Evolutionary conservation across 2,329 filamentous ascomycete species (phyloP).

Genomic region (Fonsecaea nubica): DNA sequence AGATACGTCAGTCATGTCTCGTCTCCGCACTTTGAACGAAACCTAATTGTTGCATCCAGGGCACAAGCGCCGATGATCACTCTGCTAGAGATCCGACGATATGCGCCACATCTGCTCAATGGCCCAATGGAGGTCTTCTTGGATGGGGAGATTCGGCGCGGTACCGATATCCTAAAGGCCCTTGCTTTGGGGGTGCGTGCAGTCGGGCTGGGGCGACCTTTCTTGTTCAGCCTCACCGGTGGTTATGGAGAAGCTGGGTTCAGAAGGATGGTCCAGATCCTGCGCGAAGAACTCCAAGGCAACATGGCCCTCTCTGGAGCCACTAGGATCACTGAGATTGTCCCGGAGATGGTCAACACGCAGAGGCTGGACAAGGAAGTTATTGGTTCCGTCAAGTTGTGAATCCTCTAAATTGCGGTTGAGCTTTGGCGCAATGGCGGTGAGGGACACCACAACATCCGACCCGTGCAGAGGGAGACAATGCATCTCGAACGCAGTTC

Average conservation of each 20-base stretch:
- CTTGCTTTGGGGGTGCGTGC: conserved; percentile 60
- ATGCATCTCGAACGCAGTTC: background rate
- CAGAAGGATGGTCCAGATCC: conserved; percentile 50
- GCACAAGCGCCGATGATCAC: conserved; percentile 58
- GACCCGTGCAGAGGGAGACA: background rate
- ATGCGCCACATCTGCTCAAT: conserved; percentile 59
- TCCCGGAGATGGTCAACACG: conserved; percentile 44
- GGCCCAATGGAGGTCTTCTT: conserved; percentile 58
- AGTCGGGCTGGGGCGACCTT: conserved; percentile 61
- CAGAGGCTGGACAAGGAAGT: conserved; percentile 45
- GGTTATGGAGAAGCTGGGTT: conserved; percentile 57
- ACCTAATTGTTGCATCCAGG: background rate
- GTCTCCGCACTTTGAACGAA: background rate
- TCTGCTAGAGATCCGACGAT: conserved; percentile 58
- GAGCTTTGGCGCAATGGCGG: background rate
- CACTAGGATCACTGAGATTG: conserved; percentile 41
- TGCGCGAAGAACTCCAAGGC: conserved; percentile 45
- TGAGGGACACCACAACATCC: background rate
- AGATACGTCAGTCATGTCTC: conserved; percentile 48
- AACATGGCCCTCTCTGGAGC: conserved; percentile 48
- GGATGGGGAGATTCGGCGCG: conserved; percentile 61
- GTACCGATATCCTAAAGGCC: conserved; percentile 62
- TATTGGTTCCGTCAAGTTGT: conserved; percentile 44
- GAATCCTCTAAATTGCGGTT: conserved; percentile 14
- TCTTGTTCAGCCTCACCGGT: conserved; percentile 59